Evolutionary conservation across 225 moss, liverwort and hornwort species (phyloP).

Genomic region (Bryoerythrophyllum caledonicum): DNA sequence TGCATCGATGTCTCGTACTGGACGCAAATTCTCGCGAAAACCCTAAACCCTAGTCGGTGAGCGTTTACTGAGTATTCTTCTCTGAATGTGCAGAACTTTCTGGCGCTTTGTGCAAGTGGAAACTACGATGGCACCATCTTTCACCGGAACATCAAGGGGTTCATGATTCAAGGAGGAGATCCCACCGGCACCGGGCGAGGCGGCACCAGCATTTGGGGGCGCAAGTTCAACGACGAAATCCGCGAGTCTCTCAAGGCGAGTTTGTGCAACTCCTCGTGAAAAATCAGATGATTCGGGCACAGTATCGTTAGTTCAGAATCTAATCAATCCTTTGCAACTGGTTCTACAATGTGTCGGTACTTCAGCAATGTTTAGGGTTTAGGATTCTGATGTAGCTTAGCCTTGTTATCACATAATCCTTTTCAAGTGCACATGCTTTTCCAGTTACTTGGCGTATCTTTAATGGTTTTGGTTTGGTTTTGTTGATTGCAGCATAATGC

Average conservation of each 20-base stretch:
- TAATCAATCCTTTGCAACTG: no score
- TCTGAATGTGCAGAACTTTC: constrained; percentile 85
- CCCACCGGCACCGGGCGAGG: constrained; percentile 93
- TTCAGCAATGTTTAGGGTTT: no score
- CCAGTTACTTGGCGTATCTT: neutral
- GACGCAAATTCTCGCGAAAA: neutral
- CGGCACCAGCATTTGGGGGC: constrained; percentile 95
- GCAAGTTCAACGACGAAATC: constrained; percentile 97
- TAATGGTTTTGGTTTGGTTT: neutral
- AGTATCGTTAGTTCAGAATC: no score
- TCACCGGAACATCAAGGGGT: constrained; percentile 96
- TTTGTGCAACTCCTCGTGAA: no score
- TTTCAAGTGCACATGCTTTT: no score
- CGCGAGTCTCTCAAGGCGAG: constrained; percentile 90
- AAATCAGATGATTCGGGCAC: constrained; percentile 16
- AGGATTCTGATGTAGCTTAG: neutral
- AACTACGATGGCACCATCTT: constrained; percentile 92
- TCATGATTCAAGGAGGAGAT: constrained; percentile 99
- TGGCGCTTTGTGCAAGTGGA: constrained; percentile 81
- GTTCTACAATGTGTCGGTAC: no score
- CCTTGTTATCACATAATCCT: no score
- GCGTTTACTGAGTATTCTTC: no score
- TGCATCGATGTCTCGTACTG: neutral
- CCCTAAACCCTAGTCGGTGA: neutral
- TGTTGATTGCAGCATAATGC: constrained; percentile 81